phyloP scores from a whole-genome alignment of 805 yeast species.

The Wickerhamomyces xylosicus region DNA sequence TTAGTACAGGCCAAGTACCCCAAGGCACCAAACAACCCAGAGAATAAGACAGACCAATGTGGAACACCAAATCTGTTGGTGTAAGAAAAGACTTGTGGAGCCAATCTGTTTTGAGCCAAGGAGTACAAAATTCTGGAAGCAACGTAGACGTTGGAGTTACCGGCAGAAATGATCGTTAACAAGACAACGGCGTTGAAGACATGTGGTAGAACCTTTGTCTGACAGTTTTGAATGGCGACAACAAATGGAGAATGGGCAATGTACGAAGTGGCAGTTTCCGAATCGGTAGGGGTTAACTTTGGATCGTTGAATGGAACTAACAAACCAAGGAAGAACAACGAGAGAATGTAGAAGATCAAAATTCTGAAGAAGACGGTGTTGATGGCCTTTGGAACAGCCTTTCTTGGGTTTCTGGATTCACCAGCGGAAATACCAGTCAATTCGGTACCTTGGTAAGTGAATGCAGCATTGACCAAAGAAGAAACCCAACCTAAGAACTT shows the following conservation, averaged over 20 bases:
- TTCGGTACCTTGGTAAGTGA: slow-evolving; percentile 75
- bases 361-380: slow-evolving; percentile 61
- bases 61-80: slow-evolving; percentile 57
- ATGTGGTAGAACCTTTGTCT: slow-evolving; percentile 55
- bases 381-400: slow-evolving; percentile 63
- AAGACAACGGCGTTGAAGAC: slow-evolving; percentile 66
- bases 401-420: slow-evolving; percentile 62
- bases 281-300: slow-evolving; percentile 29
- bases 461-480: slow-evolving; percentile 64
- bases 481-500: slow-evolving; percentile 62
- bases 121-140: slow-evolving; percentile 61
- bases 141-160: slow-evolving; percentile 64
- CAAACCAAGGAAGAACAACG: slow-evolving; percentile 60
- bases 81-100: slow-evolving; percentile 39
- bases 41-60: slow-evolving; percentile 40
- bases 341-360: slow-evolving; percentile 50
- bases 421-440: slow-evolving; percentile 69
- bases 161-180: slow-evolving; percentile 65
- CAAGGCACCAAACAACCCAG: slow-evolving; percentile 52
- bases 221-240: slow-evolving; percentile 59
- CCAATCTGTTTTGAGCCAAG: slow-evolving; percentile 48
- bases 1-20: slow-evolving; percentile 48
- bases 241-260: slow-evolving; percentile 60
- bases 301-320: slow-evolving; percentile 63
- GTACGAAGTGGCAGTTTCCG: slow-evolving; percentile 25